Percentiles rank a stretch among this genome's conserved stretches.
Evolutionary conservation across 805 yeast species (phyloP).

Genomic region (Hanseniaspora nectarophila): DNA sequence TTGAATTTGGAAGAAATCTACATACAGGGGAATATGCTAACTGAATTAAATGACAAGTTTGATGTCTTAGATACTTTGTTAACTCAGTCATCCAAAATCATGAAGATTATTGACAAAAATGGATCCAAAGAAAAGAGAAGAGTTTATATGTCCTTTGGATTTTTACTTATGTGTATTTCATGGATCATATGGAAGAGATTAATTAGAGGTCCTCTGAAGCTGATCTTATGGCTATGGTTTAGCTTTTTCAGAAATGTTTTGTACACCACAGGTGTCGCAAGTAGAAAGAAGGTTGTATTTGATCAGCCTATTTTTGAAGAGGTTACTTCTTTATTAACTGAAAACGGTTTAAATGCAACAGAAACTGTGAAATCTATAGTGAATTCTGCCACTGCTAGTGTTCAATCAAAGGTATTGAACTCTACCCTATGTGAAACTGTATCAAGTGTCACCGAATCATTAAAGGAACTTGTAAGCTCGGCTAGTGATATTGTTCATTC

Average conservation of each 20-base stretch:
- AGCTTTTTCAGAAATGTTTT: constrained; percentile 30
- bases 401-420: no score
- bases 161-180: constrained; percentile 22
- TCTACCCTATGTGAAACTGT: no score
- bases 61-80: constrained; percentile 24
- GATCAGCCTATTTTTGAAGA: constrained; percentile 6
- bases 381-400: neutral
- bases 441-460: no score
- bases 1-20: constrained; percentile 27
- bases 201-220: constrained; percentile 25
- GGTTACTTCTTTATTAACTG: neutral
- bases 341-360: neutral
- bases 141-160: constrained; percentile 25
- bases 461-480: neutral
- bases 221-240: constrained; percentile 26
- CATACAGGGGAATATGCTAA: constrained; percentile 25
- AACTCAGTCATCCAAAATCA: constrained; percentile 24
- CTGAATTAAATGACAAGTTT: constrained; percentile 26
- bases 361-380: neutral
- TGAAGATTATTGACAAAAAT: constrained; percentile 25
- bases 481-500: no score
- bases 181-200: constrained; percentile 31
- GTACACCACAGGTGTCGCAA: constrained; percentile 22
- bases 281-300: neutral
- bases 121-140: constrained; percentile 28